Base-by-base conservation (phyloP, 1,284 basidiomycete genomes). In the Apiotrichum domesticum region DNA sequence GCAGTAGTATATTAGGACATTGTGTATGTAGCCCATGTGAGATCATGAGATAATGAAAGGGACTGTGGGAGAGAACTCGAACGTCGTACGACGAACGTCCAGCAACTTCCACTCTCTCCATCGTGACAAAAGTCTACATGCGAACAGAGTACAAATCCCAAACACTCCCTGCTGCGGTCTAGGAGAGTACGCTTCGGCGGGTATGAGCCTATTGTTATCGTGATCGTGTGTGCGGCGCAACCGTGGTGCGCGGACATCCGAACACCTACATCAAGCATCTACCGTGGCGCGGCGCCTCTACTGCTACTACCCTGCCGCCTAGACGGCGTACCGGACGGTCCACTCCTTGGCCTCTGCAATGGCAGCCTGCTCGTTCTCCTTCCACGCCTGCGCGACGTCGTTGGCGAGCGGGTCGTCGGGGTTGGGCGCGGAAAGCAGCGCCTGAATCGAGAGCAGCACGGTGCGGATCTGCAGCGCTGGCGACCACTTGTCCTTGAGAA, bases 401-500 rank as follows among this genome's bases (percentile, higher is more conserved):
- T 83, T 82, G 54, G 95, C 95, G 15, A 99, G 85, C n/a, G 95
- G 95, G 74, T 99, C 95, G 70, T 99, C 95, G 5, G 95, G 95
- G 79, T 98, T 98, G 5, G 95, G 95, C 5, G 95, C 88, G 64
- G 89, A 92, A 35, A 98, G 82, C 29, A 98, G 81, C 8, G 95
- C 96, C 77, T 98, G 96, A 69, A 99, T 84, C 34, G 95, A 98
- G 52, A 99, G 84, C 64, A 99, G 81, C 55, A 99, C 95, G 0
- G 95, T 98, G 63, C 95, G 87, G 77, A 98, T 98, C 77, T 98
- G 96, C 29, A 98, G 82, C 0, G 95, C 95, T 9, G 95, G 95
- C 4, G 93, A 97, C 95, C 95, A 99, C 81, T 97, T 98, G 79
- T 98, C 95, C 82, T 98, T 98, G 70, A 98, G 80, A 69, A 98